Percentiles rank a stretch among this genome's conserved stretches.
phyloP scores from a whole-genome alignment of 257 asterid species.

The Solanum etuberosum region DNA sequence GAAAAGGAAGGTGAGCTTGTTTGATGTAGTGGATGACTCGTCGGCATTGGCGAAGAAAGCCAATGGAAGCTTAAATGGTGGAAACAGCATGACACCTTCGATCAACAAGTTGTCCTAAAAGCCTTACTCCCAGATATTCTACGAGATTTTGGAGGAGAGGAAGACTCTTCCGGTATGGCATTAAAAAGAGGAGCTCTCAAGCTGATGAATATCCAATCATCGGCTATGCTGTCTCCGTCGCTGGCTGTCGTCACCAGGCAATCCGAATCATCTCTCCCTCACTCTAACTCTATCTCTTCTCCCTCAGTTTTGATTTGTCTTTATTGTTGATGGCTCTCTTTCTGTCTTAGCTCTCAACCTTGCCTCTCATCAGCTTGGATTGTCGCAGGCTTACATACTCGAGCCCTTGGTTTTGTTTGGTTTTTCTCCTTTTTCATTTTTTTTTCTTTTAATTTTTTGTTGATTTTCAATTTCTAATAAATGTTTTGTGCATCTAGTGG shows the following conservation, averaged over 20 bases:
- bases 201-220: background rate
- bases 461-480: background rate
- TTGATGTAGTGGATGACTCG: conserved; percentile 85
- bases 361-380: background rate
- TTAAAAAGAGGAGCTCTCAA: background rate
- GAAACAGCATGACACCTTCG: conserved; percentile 7
- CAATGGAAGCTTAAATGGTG: conserved; percentile 28
- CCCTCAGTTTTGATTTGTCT: background rate
- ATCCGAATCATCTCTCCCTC: background rate
- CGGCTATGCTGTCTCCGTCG: background rate
- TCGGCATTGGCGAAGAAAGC: conserved; percentile 17
- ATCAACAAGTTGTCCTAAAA: conserved; percentile 46
- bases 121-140: conserved; percentile 49
- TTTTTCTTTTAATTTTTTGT: background rate
- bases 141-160: conserved; percentile 55
- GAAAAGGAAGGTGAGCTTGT: conserved; percentile 86
- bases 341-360: background rate
- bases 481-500: background rate
- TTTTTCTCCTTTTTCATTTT: background rate
- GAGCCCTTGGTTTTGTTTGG: too few relatives aligned
- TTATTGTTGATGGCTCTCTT: background rate
- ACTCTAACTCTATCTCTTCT: background rate
- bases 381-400: background rate
- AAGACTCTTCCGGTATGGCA: conserved; percentile 83
- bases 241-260: background rate